These are phyloP conservation scores for Chrysosporium keratinophilum DNA, from an alignment of 2,329 filamentous ascomycete species.

Conservation along the genomic window DNA sequence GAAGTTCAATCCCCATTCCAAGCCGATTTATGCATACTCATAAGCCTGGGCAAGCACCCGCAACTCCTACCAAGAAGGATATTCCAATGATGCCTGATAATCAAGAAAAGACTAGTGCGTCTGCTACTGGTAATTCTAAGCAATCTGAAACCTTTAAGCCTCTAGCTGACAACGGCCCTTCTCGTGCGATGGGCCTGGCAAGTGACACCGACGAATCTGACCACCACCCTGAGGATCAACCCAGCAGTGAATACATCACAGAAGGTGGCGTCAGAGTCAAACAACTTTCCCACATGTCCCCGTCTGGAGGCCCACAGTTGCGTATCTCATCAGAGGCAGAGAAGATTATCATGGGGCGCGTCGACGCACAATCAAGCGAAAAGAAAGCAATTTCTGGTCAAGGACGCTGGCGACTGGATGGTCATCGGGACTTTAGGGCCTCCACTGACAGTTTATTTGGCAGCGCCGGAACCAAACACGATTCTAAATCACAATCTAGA, in stretches of 20 bases:
- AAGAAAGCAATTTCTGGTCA: not conserved
- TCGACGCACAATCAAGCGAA: not conserved
- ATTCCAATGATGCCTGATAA: not conserved
- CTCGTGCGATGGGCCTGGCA: not conserved
- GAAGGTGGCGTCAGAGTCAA: slow-evolving; percentile 14
- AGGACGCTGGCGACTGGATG: slow-evolving; percentile 1
- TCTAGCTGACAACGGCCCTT: not conserved
- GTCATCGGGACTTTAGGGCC: slow-evolving; percentile 14
- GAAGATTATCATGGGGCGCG: slow-evolving; percentile 17
- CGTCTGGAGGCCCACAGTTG: slow-evolving; percentile 15
- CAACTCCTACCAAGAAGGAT: not conserved
- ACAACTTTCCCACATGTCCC: slow-evolving; percentile 13
- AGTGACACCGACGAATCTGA: slow-evolving; percentile 3
- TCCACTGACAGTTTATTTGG: slow-evolving; percentile 17
- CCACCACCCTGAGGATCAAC: not conserved
- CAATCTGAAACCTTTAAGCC: not conserved
- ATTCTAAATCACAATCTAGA: slow-evolving; percentile 9
- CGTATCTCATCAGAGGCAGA: slow-evolving; percentile 19
- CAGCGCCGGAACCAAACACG: slow-evolving; percentile 11
- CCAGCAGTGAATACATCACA: not conserved
- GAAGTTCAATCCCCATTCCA: slow-evolving; percentile 17
- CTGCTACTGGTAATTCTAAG: not conserved
- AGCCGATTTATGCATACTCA: slow-evolving; percentile 12
- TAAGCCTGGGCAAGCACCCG: not conserved
- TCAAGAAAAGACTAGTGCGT: not conserved